Evolutionary conservation across 139 green algal genomes (phyloP).

Genomic region (Microglena sp.): DNA sequence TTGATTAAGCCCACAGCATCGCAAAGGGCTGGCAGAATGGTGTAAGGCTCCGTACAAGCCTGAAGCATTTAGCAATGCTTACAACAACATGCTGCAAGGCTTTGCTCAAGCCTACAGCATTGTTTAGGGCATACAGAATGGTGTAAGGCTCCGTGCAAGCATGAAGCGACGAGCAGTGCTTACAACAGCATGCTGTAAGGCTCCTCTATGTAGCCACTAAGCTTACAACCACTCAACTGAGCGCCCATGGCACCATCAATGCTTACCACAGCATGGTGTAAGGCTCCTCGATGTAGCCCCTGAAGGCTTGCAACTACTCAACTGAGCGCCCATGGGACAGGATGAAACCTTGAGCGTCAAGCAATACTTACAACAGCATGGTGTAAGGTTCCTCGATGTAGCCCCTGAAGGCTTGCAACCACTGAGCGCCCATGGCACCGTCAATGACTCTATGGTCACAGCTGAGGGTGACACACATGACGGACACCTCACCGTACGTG

Average conservation of each 20-base stretch:
- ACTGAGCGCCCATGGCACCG: slow-evolving; percentile 90
- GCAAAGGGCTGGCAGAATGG: no score
- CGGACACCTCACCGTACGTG: slow-evolving; percentile 18
- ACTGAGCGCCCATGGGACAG: slow-evolving; percentile 87
- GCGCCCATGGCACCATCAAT: no score
- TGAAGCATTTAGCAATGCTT: no score
- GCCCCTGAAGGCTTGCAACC: slow-evolving; percentile 86
- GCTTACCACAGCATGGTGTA: slow-evolving; percentile 83
- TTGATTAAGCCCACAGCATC: no score
- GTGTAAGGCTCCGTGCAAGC: no score
- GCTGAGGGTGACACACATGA: slow-evolving; percentile 73
- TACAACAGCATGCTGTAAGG: no score
- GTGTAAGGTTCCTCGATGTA: slow-evolving; percentile 84
- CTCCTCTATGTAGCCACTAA: slow-evolving; percentile 82
- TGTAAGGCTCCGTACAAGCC: no score
- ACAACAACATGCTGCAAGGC: slow-evolving; percentile 84
- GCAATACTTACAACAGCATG: slow-evolving; percentile 88
- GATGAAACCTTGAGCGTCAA: no score
- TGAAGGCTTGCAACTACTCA: slow-evolving; percentile 94
- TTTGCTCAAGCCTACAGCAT: slow-evolving; percentile 88
- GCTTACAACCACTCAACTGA: slow-evolving; percentile 89
- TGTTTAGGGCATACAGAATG: slow-evolving; percentile 88
- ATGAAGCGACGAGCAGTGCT: no score
- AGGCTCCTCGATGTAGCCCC: slow-evolving; percentile 80
- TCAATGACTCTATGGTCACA: slow-evolving; percentile 98